Conservation (phyloP, 805 yeast species). For the Candida nemodendra region DNA sequence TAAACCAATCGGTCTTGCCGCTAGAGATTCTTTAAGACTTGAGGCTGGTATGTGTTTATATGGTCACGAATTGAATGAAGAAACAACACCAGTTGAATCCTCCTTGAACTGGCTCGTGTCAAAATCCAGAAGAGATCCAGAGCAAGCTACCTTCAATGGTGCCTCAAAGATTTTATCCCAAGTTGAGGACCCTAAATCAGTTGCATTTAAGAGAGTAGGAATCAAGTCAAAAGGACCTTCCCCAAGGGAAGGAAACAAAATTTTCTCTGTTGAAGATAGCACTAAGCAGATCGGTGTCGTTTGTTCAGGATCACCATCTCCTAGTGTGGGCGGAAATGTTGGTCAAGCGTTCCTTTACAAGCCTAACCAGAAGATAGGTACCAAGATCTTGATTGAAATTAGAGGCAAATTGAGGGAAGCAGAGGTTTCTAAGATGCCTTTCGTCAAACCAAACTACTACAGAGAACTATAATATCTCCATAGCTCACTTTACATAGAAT, state of each 20-base stretch:
- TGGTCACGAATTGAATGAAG: conserved; percentile 85
- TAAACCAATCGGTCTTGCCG: conserved; percentile 94
- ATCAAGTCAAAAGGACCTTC: conserved; percentile 81
- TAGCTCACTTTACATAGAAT: too few relatives aligned
- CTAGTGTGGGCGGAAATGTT: conserved; percentile 69
- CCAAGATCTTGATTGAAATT: conserved; percentile 68
- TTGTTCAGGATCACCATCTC: conserved; percentile 61
- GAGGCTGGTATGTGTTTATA: conserved; percentile 99
- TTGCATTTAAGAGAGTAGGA: conserved; percentile 70
- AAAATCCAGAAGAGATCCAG: conserved; percentile 63
- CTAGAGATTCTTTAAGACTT: conserved; percentile 89
- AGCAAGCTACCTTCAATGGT: conserved; percentile 67
- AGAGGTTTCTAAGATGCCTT: conserved; percentile 77
- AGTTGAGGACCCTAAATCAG: conserved; percentile 58
- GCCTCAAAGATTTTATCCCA: conserved; percentile 66
- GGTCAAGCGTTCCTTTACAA: conserved; percentile 88
- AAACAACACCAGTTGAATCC: conserved; percentile 83
- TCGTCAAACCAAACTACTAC: conserved; percentile 73
- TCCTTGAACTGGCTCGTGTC: conserved; percentile 88
- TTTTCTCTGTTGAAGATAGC: conserved; percentile 53
- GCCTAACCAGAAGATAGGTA: conserved; percentile 69
- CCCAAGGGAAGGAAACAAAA: conserved; percentile 76
- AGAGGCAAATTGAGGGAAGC: conserved; percentile 84
- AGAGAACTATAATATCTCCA: conserved; percentile 30
- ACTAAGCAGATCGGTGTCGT: conserved; percentile 51